Base-by-base conservation (phyloP, 257 asterid genomes). In the Capsicum chinense region DNA sequence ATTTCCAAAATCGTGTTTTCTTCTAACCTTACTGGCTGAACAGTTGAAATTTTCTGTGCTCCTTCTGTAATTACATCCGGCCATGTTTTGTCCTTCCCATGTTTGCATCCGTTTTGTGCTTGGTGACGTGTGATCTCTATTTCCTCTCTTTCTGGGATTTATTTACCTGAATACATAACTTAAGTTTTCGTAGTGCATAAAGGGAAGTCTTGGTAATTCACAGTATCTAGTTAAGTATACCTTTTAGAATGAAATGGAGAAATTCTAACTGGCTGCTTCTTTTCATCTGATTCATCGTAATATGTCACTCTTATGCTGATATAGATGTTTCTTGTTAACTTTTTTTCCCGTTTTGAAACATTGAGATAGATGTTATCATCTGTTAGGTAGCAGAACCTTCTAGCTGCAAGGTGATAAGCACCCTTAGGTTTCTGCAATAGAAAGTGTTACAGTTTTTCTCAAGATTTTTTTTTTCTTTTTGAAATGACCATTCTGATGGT, bases 211-310 rank as follows among this genome's bases (percentile, higher is more conserved):
- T 76, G 63, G 47, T 76, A 78, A 54, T 42, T 54, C 47, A 16
- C 48, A 8, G 48, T 21, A 76, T 15, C 63, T 21, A 78, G 44
- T 48, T 7, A 54, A 26, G 15, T 14, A 19, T 54, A 78, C 37
- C 37, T 70, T 76, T 54, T 76, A 50, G 10, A 54, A 76, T 7
- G 81, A 13, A 52, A 52, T 76, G 63, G 48, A 52, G 50, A 68
- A 37, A 35, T 42, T 68, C 26, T 48, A 76, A 26, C 81, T 52
- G 47, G 15, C 21, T 76, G 39, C 19, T 74, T 44, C 60, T 15
- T 78, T 48, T 15, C 81, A 26, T 52, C 26, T 76, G 63, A 26
- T 50, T 54, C 13, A 7, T 76, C 14, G 5, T 56, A 54, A 16
- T 16, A 69, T 39, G 37, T 64, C n/a, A 35, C 54, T 78, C 15